Base-by-base conservation (phyloP, 805 yeast genomes). In the Sugiyamaella chiloensis region DNA sequence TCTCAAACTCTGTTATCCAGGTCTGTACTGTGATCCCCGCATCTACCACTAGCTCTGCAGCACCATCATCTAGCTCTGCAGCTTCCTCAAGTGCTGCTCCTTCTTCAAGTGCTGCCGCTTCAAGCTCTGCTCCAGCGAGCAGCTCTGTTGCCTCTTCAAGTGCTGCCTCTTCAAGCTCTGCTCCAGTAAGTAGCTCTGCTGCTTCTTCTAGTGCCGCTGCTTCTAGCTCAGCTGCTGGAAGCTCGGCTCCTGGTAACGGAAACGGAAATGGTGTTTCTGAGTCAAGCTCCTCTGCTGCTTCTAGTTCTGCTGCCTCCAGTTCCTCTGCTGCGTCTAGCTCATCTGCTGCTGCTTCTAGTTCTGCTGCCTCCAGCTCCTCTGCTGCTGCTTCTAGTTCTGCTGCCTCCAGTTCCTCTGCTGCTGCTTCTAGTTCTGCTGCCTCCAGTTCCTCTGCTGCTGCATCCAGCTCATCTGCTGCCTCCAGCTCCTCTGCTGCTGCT, bases 31-130 rank as follows among this genome's bases (percentile, higher is more conserved):
- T 39, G 6, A 21, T 39, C 16, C 16, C 42, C 4, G 27, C 30
- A n/a, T 39, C 42, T 4, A 39, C 42, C 4, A 39, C 30, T 9
- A 39, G 30, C 27, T 39, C 42, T 4, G 42, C 31, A 14, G 42
- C 42, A 16, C 5, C 31, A 5, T n/a, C 24, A n/a, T 16, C 24
- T n/a, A 16, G 24, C 21, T 16, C 32, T 17, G 16, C 42, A 6
- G 42, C 42, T 6, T 14, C 30, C 14, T 21, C 42, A 4, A 16
- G 24, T 16, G 4, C 24, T n/a, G 16, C 37, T n/a, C 21, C 37
- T 34, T 12, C 21, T 34, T 39, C 42, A 4, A 16, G 24, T n/a
- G 4, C 42, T 11, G 42, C 42, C 9, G 31, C 42, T 23, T 12
- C 31, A 12, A 17, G 29, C 3, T 17, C 27, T 6, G 19, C 41